Evolutionary conservation across 208 protist species (phyloP).

Genomic region (Acanthamoeba sp.): DNA sequence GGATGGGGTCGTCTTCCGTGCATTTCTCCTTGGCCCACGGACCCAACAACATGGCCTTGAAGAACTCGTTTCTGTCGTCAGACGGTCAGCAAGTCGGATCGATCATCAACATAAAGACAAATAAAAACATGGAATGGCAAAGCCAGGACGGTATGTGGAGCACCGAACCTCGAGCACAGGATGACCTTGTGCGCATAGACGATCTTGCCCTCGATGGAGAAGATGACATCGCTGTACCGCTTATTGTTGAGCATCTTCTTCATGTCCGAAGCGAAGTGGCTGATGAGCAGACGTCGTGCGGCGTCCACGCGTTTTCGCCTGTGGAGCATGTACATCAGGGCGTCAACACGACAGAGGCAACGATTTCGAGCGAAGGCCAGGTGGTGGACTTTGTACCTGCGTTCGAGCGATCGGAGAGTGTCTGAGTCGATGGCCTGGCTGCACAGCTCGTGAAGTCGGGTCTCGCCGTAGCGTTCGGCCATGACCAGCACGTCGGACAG

Average conservation of each 20-base stretch:
- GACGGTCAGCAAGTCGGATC: too few relatives aligned
- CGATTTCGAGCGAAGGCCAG: background rate
- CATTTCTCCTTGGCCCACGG: background rate
- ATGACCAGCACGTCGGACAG: conserved; percentile 38
- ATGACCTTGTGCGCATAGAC: conserved; percentile 55
- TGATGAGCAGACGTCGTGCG: background rate
- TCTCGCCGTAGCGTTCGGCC: conserved; percentile 57
- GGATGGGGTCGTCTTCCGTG: background rate
- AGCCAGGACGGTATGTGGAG: too few relatives aligned
- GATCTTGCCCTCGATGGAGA: conserved; percentile 48
- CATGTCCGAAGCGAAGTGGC: conserved; percentile 4
- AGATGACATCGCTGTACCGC: conserved; percentile 55
- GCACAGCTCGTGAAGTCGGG: background rate
- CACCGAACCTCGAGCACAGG: background rate
- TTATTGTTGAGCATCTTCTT: conserved; percentile 56
- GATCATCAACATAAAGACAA: background rate
- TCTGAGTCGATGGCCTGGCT: conserved; percentile 49
- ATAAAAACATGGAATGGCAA: background rate
- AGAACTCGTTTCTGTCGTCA: conserved; percentile 17
- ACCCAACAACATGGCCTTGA: conserved; percentile 59
- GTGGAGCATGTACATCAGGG: background rate
- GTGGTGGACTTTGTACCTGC: background rate
- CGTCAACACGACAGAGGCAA: background rate
- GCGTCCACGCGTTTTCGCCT: background rate
- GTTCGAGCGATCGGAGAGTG: background rate